phyloP scores from a whole-genome alignment of 176 grass and related monocot species.

The Oryza glaberrima region DNA sequence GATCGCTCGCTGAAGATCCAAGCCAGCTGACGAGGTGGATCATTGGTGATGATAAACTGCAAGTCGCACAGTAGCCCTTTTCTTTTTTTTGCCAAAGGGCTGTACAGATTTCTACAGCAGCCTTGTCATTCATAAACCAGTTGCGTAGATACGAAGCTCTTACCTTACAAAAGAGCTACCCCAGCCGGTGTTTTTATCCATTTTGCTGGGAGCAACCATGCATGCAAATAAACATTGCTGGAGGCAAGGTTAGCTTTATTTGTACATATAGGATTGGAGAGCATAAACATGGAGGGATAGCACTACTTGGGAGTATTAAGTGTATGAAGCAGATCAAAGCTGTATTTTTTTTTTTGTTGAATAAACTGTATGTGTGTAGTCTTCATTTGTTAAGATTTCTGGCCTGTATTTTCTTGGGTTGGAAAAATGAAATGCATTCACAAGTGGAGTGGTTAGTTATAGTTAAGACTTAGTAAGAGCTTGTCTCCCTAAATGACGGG shows the following conservation, averaged over 20 bases:
- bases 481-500: background rate
- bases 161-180: background rate
- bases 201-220: constrained; percentile 5
- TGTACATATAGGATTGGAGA: background rate
- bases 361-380: background rate
- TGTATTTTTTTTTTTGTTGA: background rate
- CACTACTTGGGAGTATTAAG: background rate
- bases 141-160: constrained; percentile 5
- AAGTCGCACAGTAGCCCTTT: constrained; percentile 18
- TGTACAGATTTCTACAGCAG: constrained; percentile 17
- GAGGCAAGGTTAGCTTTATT: background rate
- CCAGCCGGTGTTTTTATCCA: background rate
- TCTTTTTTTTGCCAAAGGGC: background rate
- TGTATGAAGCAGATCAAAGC: background rate
- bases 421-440: background rate
- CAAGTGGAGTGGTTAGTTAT: background rate
- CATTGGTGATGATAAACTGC: constrained; percentile 75
- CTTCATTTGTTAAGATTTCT: background rate
- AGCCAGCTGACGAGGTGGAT: constrained; percentile 84
- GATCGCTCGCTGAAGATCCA: constrained; percentile 56
- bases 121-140: constrained; percentile 1
- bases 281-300: background rate
- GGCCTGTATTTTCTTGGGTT: background rate
- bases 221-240: background rate
- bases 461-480: background rate